Evolutionary conservation across 331 rosid species (phyloP).

Genomic region (Malus hybrid): DNA sequence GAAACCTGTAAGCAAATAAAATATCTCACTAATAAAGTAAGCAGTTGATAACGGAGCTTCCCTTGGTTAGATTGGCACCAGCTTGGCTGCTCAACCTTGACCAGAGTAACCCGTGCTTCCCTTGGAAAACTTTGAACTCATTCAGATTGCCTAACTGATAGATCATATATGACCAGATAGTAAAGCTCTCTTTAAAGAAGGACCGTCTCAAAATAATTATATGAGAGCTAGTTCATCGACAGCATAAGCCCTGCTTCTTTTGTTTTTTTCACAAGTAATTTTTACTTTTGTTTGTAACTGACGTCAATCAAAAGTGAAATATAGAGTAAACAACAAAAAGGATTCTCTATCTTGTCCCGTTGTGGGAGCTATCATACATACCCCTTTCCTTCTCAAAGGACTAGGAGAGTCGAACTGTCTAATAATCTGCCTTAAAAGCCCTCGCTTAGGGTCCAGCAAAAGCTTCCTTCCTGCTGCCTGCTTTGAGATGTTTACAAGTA

Average conservation of each 20-base stretch:
- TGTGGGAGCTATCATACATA: slow-evolving; percentile 28
- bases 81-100: not conserved
- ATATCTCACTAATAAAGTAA: not conserved
- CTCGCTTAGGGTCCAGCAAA: slow-evolving; percentile 76
- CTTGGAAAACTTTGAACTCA: not conserved
- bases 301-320: slow-evolving; percentile 11
- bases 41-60: slow-evolving; percentile 1
- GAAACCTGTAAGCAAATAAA: slow-evolving; percentile 48
- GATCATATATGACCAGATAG: not conserved
- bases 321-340: not conserved
- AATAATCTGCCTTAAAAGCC: slow-evolving; percentile 77
- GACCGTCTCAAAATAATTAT: too few species aligned
- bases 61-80: slow-evolving; percentile 2
- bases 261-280: not conserved
- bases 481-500: slow-evolving; percentile 85
- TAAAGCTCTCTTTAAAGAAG: not conserved
- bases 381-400: slow-evolving; percentile 83
- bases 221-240: not conserved
- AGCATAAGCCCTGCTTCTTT: not conserved
- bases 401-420: slow-evolving; percentile 82
- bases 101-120: not conserved
- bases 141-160: not conserved
- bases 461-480: slow-evolving; percentile 76
- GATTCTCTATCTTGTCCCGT: not conserved
- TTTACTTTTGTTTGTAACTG: slow-evolving; percentile 6